phyloP scores from a whole-genome alignment of 176 grass and related monocot species.

The Triticum timopheevii region DNA sequence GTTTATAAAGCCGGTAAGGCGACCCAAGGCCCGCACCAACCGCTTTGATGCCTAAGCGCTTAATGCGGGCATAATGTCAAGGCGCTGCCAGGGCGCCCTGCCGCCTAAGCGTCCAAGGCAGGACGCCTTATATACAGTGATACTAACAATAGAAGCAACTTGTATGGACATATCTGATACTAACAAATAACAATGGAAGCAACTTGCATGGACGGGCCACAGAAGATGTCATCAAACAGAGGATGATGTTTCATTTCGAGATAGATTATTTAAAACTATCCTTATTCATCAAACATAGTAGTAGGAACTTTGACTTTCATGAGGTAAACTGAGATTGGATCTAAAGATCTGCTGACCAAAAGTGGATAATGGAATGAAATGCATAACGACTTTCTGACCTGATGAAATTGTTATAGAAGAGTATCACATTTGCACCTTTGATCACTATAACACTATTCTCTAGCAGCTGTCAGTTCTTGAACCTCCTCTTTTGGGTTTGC shows the following conservation, averaged over 20 bases:
- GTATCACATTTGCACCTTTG: neutral
- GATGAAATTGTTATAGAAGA: neutral
- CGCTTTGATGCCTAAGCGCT: too few relatives aligned
- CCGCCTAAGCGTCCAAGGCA: too few relatives aligned
- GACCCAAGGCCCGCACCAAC: too few relatives aligned
- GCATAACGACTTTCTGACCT: neutral
- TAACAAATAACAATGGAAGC: neutral
- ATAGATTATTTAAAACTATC: neutral
- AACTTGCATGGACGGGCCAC: neutral
- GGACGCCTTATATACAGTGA: too few relatives aligned
- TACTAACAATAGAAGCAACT: neutral
- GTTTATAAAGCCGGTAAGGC: too few relatives aligned
- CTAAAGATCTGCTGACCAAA: neutral
- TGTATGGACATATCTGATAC: neutral
- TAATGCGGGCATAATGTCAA: too few relatives aligned
- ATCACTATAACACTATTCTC: neutral
- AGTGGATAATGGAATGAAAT: neutral
- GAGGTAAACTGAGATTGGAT: neutral
- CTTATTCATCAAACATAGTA: neutral
- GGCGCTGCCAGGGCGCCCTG: too few relatives aligned
- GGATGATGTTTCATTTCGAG: neutral
- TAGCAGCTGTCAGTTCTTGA: neutral
- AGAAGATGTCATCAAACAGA: neutral
- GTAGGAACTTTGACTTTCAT: neutral
- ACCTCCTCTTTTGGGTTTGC: neutral